Evolutionary conservation across 73 alveolate genomes (phyloP).

Genomic region (Paramecium octaurelia): DNA sequence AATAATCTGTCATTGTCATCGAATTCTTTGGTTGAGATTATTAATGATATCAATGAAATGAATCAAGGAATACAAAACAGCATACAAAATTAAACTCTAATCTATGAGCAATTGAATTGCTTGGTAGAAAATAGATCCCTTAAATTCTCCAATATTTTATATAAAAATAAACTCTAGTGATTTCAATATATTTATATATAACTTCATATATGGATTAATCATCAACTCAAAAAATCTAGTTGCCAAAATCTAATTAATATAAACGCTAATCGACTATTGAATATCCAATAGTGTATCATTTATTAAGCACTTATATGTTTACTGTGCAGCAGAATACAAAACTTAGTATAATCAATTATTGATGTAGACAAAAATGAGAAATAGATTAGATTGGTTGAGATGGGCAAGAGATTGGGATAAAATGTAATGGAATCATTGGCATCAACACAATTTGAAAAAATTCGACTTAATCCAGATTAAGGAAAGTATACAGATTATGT

Average conservation of each 20-base stretch:
- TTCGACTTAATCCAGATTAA: background rate
- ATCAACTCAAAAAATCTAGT: background rate
- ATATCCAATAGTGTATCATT: background rate
- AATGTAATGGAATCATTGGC: background rate
- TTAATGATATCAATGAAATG: conserved; percentile 24
- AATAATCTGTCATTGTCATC: background rate
- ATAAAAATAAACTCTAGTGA: background rate
- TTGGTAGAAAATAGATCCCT: background rate
- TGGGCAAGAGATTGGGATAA: conserved; percentile 12
- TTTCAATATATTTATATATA: background rate
- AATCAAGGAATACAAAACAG: background rate
- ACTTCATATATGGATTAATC: background rate
- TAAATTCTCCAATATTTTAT: background rate
- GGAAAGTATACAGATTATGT: background rate
- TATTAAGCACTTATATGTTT: background rate
- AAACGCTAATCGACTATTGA: background rate
- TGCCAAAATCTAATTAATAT: background rate
- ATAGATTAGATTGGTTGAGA: background rate
- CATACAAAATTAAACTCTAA: background rate
- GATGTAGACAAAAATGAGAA: conserved; percentile 10
- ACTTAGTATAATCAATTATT: background rate
- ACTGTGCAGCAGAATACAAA: background rate
- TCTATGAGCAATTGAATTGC: background rate
- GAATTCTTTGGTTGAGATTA: background rate
- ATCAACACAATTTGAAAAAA: background rate